Evolutionary conservation across 148 eudicot genomes (phyloP).

Genomic region (Spergularia marina): DNA sequence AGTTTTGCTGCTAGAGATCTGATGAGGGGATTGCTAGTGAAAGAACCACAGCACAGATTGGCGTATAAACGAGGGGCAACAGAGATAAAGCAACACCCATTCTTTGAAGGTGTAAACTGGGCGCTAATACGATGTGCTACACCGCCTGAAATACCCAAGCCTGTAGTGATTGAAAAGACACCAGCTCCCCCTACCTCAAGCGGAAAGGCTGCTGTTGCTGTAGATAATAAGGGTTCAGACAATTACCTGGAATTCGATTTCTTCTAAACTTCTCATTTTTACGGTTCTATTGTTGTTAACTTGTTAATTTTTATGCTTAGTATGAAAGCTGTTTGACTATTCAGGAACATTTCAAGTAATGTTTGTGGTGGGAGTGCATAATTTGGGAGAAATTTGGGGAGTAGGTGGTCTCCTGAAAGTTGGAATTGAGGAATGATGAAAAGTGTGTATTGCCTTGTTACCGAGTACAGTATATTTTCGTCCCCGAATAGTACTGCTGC

Average conservation of each 20-base stretch:
- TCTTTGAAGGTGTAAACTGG: constrained; percentile 69
- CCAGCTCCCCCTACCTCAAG: constrained; percentile 20
- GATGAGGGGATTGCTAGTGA: constrained; percentile 55
- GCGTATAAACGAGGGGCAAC: constrained; percentile 62
- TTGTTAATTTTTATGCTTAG: not conserved
- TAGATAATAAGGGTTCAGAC: constrained; percentile 35
- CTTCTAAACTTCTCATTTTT: constrained; percentile 27
- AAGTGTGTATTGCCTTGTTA: not conserved
- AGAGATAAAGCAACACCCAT: constrained; percentile 64
- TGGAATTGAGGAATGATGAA: not conserved
- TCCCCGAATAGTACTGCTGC: not conserved
- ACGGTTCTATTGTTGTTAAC: not conserved
- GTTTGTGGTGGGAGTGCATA: not conserved
- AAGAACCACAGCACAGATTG: constrained; percentile 61
- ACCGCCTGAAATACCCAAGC: constrained; percentile 60
- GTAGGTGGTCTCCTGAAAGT: not conserved
- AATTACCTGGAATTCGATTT: constrained; percentile 57
- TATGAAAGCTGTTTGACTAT: not conserved
- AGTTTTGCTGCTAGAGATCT: constrained; percentile 59
- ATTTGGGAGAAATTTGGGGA: not conserved
- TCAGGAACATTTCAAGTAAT: not conserved
- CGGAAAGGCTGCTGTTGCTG: constrained; percentile 34
- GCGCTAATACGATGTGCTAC: constrained; percentile 62
- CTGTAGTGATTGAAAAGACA: constrained; percentile 38
- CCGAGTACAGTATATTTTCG: not conserved